A percentile compares a stretch with the other conserved stretches of the same genome.
Conservation (phyloP, 306 rosid genomes). For the Hippophae gyantsensis region DNA sequence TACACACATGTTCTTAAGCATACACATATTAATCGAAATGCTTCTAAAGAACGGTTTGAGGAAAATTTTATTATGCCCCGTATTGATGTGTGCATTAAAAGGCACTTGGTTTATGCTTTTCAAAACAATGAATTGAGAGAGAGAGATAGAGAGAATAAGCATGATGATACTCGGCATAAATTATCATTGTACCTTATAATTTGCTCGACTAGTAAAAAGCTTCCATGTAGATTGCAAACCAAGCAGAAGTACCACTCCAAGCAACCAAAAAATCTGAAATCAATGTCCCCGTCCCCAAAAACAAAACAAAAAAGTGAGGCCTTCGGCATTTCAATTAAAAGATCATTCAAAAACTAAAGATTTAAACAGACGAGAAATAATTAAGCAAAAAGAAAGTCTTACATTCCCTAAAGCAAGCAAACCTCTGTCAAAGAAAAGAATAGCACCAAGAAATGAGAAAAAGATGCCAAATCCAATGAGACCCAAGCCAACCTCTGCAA, state of each 20-base stretch:
- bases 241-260: slow-evolving; percentile 74
- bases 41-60: too few relatives aligned
- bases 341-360: too few relatives aligned
- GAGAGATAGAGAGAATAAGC: too few relatives aligned
- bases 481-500: slow-evolving; percentile 2
- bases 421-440: slow-evolving; percentile 4
- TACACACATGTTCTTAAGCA: too few relatives aligned
- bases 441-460: not conserved
- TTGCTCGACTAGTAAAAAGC: slow-evolving; percentile 60
- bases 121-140: too few relatives aligned
- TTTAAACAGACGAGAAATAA: not conserved
- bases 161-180: not conserved
- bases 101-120: too few relatives aligned
- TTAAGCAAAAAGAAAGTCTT: slow-evolving; percentile 22
- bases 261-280: slow-evolving; percentile 68
- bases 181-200: slow-evolving; percentile 49
- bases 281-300: slow-evolving; percentile 3
- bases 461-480: not conserved
- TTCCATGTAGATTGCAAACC: slow-evolving; percentile 69
- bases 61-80: too few relatives aligned
- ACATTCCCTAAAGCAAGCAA: slow-evolving; percentile 45
- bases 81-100: too few relatives aligned
- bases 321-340: not conserved
- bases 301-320: slow-evolving; percentile 5
- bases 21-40: too few relatives aligned